phyloP scores from a whole-genome alignment of 768 basidiomycete genomes.

The Suillus sp. region DNA sequence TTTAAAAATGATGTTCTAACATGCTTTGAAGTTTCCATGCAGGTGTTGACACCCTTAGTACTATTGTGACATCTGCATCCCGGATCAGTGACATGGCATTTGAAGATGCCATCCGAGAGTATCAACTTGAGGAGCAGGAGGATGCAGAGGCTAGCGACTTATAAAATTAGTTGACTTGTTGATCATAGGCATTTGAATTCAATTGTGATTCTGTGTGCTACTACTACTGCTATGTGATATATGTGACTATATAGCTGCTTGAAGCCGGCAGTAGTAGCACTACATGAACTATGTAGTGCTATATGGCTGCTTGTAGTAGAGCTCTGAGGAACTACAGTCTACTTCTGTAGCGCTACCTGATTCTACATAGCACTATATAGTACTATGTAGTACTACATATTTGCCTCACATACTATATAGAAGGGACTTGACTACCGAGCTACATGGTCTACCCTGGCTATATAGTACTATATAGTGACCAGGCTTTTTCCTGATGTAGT shows the following conservation, averaged over 20 bases:
- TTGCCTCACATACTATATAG: not conserved
- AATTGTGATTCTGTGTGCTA: not conserved
- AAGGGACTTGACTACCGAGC: not conserved
- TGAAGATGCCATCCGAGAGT: not conserved
- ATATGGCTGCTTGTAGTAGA: not conserved
- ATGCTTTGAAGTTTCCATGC: slow-evolving; percentile 12
- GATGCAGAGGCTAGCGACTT: not conserved
- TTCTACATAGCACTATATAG: slow-evolving; percentile 3
- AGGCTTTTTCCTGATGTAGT: not conserved
- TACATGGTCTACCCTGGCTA: not conserved
- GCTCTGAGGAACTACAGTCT: not conserved
- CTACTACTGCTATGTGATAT: not conserved
- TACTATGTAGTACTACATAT: not conserved
- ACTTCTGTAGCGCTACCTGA: not conserved
- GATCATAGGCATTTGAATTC: not conserved
- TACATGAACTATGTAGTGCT: slow-evolving; percentile 1
- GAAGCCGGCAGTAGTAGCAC: not conserved
- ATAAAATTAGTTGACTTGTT: not conserved
- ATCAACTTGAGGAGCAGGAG: slow-evolving; percentile 6
- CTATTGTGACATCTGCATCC: not conserved
- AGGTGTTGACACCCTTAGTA: slow-evolving; percentile 4
- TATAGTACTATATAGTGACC: slow-evolving; percentile 1
- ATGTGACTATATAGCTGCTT: not conserved
- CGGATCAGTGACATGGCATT: not conserved
- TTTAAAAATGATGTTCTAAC: not conserved